Conservation (phyloP, 2,329 filamentous ascomycete species). For the Berkeleyomyces basicola region DNA sequence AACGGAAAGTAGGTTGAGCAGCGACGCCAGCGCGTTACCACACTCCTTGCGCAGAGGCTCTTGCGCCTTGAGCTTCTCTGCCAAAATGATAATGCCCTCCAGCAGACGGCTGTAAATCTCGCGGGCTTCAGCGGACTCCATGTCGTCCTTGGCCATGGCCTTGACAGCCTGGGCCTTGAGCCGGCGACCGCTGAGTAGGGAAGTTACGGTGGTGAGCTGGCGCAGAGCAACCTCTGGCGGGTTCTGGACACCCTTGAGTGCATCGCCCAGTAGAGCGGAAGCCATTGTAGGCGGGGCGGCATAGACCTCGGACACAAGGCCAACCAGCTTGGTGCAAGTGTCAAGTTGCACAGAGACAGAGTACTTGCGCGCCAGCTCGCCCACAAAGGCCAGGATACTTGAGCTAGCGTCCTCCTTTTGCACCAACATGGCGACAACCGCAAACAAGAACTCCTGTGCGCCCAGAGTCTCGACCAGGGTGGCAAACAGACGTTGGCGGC, state of each 20-base stretch:
- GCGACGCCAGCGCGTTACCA: slow-evolving; percentile 56
- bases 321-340: slow-evolving; percentile 60
- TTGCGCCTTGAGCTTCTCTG: slow-evolving; percentile 43
- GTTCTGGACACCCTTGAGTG: slow-evolving; percentile 20
- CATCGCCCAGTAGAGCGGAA: slow-evolving; percentile 45
- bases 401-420: slow-evolving; percentile 58
- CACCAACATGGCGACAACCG: slow-evolving; percentile 74
- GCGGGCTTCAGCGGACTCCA: slow-evolving; percentile 48
- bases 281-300: slow-evolving; percentile 60
- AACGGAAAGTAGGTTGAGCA: slow-evolving; percentile 74
- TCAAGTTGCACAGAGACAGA: slow-evolving; percentile 59
- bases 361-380: slow-evolving; percentile 57
- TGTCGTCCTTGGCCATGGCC: slow-evolving; percentile 44
- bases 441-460: slow-evolving; percentile 72
- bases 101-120: slow-evolving; percentile 53
- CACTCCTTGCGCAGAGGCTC: slow-evolving; percentile 40
- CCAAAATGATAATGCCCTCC: slow-evolving; percentile 47
- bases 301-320: slow-evolving; percentile 58
- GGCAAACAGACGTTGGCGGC: slow-evolving; percentile 66
- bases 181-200: slow-evolving; percentile 40
- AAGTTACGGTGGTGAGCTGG: slow-evolving; percentile 39
- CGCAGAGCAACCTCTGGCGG: slow-evolving; percentile 34
- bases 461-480: slow-evolving; percentile 76
- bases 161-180: slow-evolving; percentile 38
- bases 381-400: slow-evolving; percentile 56